Percentiles rank a stretch among this genome's conserved stretches.
Conservation (phyloP, 2,329 filamentous ascomycete genomes). For the Aureobasidium sp. region DNA sequence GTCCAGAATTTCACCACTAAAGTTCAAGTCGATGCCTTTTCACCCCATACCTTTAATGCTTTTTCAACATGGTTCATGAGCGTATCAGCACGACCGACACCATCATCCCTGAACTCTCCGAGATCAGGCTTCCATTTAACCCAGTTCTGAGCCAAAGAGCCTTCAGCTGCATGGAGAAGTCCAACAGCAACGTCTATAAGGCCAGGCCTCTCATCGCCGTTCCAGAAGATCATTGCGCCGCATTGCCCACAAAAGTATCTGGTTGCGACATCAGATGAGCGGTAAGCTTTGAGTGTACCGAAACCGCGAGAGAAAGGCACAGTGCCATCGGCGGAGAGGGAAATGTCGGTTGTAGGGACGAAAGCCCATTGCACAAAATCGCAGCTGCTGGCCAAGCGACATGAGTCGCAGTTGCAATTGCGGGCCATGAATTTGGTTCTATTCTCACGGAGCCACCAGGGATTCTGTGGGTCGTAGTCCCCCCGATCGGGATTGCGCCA, state of each 20-base stretch:
- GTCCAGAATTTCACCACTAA: not conserved
- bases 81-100: slow-evolving; percentile 18
- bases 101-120: slow-evolving; percentile 55
- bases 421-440: slow-evolving; percentile 51
- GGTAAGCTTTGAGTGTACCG: slow-evolving; percentile 46
- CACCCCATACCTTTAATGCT: not conserved
- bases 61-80: not conserved
- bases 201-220: slow-evolving; percentile 45
- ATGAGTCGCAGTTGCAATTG: slow-evolving; percentile 56
- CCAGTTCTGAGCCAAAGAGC: slow-evolving; percentile 52
- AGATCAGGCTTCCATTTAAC: slow-evolving; percentile 55
- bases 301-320: slow-evolving; percentile 28
- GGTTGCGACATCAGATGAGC: slow-evolving; percentile 47
- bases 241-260: slow-evolving; percentile 58
- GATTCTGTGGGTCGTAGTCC: slow-evolving; percentile 27
- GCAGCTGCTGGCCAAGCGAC: slow-evolving; percentile 54
- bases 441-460: slow-evolving; percentile 53
- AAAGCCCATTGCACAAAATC: slow-evolving; percentile 63
- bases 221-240: slow-evolving; percentile 60
- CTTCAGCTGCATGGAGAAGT: slow-evolving; percentile 42
- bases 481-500: slow-evolving; percentile 32
- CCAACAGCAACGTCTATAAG: slow-evolving; percentile 60
- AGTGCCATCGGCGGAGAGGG: slow-evolving; percentile 31
- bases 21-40: not conserved
- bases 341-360: slow-evolving; percentile 53